Conservation (phyloP, 2,329 filamentous ascomycete species). For the Dactylellina haptotyla region DNA sequence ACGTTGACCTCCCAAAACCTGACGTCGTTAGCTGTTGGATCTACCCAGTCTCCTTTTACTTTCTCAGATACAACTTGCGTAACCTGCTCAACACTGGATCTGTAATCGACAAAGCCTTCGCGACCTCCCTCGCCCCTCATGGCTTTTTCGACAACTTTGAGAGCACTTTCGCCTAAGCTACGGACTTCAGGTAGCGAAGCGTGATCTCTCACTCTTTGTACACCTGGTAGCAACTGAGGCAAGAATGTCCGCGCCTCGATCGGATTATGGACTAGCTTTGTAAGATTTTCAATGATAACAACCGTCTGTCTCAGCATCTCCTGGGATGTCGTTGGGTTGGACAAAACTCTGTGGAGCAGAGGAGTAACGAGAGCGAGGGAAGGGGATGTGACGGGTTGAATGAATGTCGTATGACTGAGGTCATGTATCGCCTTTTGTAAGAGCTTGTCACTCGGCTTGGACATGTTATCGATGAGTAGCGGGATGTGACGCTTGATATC, state of each 20-base stretch:
- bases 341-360: conserved; percentile 90
- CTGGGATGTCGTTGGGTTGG: conserved; percentile 88
- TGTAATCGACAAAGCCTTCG: conserved; percentile 66
- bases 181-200: conserved; percentile 95
- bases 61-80: conserved; percentile 30
- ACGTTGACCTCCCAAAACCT: conserved; percentile 60
- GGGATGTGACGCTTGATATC: conserved; percentile 93
- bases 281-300: conserved; percentile 96
- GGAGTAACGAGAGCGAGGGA: conserved; percentile 94
- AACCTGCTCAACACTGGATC: conserved; percentile 55
- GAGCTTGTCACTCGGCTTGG: conserved; percentile 86
- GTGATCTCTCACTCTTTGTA: conserved; percentile 85
- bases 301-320: conserved; percentile 95
- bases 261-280: conserved; percentile 95
- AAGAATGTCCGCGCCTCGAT: conserved; percentile 94
- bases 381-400: conserved; percentile 92
- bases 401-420: conserved; percentile 97
- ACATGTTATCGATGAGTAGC: conserved; percentile 91
- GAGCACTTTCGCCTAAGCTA: conserved; percentile 82
- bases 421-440: conserved; percentile 97
- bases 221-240: conserved; percentile 91
- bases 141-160: conserved; percentile 89
- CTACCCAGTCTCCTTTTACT: conserved; percentile 54
- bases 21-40: conserved; percentile 64
- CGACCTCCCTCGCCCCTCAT: conserved; percentile 75